phyloP scores from a whole-genome alignment of 257 asterid genomes.

The Datura wrightii region DNA sequence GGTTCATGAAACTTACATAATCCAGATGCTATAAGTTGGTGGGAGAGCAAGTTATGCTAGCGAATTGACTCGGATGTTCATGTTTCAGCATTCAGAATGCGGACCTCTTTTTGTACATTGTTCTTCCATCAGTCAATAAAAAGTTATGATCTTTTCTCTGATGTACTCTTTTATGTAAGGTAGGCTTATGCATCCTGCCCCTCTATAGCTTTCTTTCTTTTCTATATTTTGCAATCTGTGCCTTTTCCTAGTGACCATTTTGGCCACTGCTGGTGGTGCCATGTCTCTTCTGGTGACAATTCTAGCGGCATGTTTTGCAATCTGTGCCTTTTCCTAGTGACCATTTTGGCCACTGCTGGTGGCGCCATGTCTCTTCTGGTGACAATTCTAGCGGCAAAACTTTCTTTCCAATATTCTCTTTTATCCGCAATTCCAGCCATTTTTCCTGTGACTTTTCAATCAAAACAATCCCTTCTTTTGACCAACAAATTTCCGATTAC shows the following conservation, averaged over 20 bases:
- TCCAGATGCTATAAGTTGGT: background rate
- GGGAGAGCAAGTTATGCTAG: background rate
- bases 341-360: background rate
- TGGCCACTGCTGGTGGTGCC: background rate
- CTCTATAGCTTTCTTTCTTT: conserved; percentile 10
- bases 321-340: background rate
- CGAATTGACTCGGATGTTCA: background rate
- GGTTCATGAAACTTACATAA: background rate
- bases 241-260: background rate
- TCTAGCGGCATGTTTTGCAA: background rate
- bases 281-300: background rate
- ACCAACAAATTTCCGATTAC: background rate
- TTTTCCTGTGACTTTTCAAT: background rate
- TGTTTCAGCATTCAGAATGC: background rate
- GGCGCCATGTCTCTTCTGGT: background rate
- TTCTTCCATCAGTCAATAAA: background rate
- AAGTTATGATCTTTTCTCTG: background rate
- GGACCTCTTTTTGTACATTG: background rate
- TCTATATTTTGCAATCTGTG: background rate
- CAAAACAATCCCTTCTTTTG: background rate
- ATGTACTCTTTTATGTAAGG: conserved; percentile 16
- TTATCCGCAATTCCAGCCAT: conserved; percentile 12
- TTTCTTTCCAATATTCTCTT: background rate
- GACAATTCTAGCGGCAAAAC: background rate
- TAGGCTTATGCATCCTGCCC: too few species aligned